A percentile compares a stretch with the other conserved stretches of the same genome.
Conservation (phyloP, 2,329 filamentous ascomycete species). For the Cadophora gregata region DNA sequence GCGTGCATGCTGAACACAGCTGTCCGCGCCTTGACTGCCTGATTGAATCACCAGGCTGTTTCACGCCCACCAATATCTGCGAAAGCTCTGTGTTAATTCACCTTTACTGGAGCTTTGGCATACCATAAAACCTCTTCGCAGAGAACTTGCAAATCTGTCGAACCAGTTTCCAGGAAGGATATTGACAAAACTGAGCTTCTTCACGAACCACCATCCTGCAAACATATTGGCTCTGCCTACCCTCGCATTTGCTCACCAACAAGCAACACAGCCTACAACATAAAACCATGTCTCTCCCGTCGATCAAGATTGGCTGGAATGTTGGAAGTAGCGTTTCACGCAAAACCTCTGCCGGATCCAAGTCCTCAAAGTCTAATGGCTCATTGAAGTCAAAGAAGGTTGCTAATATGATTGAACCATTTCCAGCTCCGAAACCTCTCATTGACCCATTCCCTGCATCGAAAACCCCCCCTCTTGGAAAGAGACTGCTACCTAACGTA, state of each 20-base stretch:
- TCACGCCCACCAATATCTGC: slow-evolving; percentile 2
- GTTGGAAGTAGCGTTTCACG: neutral
- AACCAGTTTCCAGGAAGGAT: neutral
- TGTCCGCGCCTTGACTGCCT: neutral
- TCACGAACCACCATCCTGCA: neutral
- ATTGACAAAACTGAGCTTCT: neutral
- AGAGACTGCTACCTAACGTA: slow-evolving; percentile 36
- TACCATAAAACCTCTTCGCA: neutral
- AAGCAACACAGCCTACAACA: slow-evolving; percentile 3
- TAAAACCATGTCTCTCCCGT: slow-evolving; percentile 31
- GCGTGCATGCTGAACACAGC: neutral
- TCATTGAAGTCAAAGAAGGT: slow-evolving; percentile 30
- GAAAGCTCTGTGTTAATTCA: neutral
- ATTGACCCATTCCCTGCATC: slow-evolving; percentile 43
- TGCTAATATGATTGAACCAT: slow-evolving; percentile 47
- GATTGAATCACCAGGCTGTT: slow-evolving; percentile 1
- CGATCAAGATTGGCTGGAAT: slow-evolving; percentile 41
- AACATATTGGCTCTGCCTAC: neutral
- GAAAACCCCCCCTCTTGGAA: slow-evolving; percentile 26
- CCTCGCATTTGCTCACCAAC: neutral
- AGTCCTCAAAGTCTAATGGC: slow-evolving; percentile 13
- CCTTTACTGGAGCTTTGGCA: neutral
- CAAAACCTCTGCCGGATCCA: slow-evolving; percentile 14
- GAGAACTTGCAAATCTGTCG: neutral
- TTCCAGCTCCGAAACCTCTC: slow-evolving; percentile 37